A percentile compares a stretch with the other conserved stretches of the same genome.
Evolutionary conservation across 1,284 basidiomycete genomes (phyloP).

Genomic region (Rhodotorula sp.): DNA sequence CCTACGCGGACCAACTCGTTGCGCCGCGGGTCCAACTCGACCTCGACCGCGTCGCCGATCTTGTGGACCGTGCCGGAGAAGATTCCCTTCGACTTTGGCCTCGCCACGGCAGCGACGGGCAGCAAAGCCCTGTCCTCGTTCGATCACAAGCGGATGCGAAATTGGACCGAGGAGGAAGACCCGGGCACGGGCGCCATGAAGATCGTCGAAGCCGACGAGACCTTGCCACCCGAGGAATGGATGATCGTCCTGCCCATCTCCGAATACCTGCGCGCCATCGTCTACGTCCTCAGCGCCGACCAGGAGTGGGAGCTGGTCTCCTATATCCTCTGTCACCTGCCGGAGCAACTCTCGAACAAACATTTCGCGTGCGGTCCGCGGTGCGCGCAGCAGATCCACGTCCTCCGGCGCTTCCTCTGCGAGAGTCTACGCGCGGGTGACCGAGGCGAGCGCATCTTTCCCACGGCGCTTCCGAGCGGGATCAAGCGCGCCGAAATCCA

Average conservation of each 20-base stretch:
- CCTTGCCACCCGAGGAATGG: slow-evolving; percentile 53
- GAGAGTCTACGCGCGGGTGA: slow-evolving; percentile 61
- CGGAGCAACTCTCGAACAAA: slow-evolving; percentile 90
- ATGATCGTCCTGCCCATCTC: slow-evolving; percentile 72
- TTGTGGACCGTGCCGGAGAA: slow-evolving; percentile 80
- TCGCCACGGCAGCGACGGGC: slow-evolving; percentile 57
- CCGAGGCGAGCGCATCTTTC: slow-evolving; percentile 61
- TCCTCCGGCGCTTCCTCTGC: slow-evolving; percentile 69
- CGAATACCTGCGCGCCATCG: slow-evolving; percentile 67
- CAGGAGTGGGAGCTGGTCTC: slow-evolving; percentile 92
- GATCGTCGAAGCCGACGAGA: slow-evolving; percentile 52
- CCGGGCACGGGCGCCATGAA: slow-evolving; percentile 52
- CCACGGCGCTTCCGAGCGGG: slow-evolving; percentile 52
- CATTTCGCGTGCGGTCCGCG: slow-evolving; percentile 92
- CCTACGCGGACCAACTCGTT: slow-evolving; percentile 29
- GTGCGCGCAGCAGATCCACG: slow-evolving; percentile 64
- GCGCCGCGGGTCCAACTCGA: background rate
- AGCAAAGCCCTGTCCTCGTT: slow-evolving; percentile 45
- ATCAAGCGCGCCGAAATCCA: slow-evolving; percentile 78
- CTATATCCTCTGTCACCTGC: slow-evolving; percentile 87
- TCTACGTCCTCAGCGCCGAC: slow-evolving; percentile 70
- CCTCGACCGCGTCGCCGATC: slow-evolving; percentile 9
- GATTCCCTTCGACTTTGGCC: slow-evolving; percentile 64
- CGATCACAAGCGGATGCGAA: slow-evolving; percentile 46
- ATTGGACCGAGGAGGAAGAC: slow-evolving; percentile 53